Percentiles rank a stretch among this genome's conserved stretches.
phyloP scores from a whole-genome alignment of 805 yeast genomes.

The Saturnispora sanitii region DNA sequence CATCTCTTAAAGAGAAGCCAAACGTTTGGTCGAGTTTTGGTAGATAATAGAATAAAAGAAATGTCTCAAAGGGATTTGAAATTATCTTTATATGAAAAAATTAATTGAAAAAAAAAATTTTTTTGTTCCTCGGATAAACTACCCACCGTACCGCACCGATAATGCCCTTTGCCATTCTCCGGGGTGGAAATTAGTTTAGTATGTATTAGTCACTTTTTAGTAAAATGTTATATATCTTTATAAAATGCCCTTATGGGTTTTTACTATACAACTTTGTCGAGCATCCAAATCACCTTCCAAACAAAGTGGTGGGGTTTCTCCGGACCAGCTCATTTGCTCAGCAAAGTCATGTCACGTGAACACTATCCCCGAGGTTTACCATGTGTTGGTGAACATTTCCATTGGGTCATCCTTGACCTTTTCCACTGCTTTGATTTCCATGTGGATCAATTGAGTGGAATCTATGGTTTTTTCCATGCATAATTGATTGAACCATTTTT shows the following conservation, averaged over 20 bases:
- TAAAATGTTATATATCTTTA: no score
- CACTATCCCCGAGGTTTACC: no score
- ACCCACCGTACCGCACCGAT: not conserved
- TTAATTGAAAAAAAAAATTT: not conserved
- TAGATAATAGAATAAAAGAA: not conserved
- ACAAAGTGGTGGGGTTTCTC: not conserved
- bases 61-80: not conserved
- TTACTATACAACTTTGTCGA: no score
- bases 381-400: conserved; percentile 7
- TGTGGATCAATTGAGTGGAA: conserved; percentile 32
- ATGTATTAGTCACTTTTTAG: no score
- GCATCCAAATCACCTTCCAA: not conserved
- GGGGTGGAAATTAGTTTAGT: no score
- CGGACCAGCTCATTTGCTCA: conserved; percentile 6
- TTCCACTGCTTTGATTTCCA: conserved; percentile 15
- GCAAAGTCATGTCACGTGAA: conserved; percentile 1
- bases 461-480: conserved; percentile 22
- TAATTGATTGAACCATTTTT: no score
- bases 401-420: conserved; percentile 3
- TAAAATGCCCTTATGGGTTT: no score
- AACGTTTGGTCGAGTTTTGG: not conserved
- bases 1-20: conserved; percentile 4
- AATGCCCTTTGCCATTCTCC: no score
- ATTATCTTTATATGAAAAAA: not conserved
- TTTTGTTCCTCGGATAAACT: not conserved